phyloP scores from a whole-genome alignment of 1,139 yeast species.

The Suhomyces guaymorum region DNA sequence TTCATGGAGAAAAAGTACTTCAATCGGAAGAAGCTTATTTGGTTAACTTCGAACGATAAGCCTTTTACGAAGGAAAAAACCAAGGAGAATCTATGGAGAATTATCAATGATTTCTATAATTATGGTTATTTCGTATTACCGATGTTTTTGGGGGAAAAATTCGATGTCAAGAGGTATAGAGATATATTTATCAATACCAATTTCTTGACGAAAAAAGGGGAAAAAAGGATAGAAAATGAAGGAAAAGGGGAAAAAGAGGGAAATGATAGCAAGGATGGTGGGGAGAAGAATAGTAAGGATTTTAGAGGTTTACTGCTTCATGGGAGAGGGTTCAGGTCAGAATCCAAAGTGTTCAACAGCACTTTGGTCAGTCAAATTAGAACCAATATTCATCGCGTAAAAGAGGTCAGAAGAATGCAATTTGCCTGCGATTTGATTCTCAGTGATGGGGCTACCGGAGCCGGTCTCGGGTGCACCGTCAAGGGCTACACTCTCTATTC shows the following conservation, averaged over 20 bases:
- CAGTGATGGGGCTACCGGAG: conserved; percentile 42
- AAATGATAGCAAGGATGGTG: too few relatives aligned
- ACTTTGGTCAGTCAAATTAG: conserved; percentile 51
- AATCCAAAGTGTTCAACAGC: conserved; percentile 18
- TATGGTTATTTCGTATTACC: conserved; percentile 48
- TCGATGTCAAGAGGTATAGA: conserved; percentile 56
- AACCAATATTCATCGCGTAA: conserved; percentile 53
- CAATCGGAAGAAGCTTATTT: conserved; percentile 39
- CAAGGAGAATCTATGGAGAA: conserved; percentile 50
- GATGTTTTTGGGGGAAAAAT: conserved; percentile 50
- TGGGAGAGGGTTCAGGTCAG: conserved; percentile 13
- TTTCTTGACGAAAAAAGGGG: conserved; percentile 28
- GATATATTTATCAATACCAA: conserved; percentile 53
- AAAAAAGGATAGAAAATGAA: conserved; percentile 1
- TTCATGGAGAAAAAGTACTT: conserved; percentile 33
- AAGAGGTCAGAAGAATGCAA: conserved; percentile 61
- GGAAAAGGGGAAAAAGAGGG: too few relatives aligned
- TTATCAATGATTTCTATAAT: conserved; percentile 53
- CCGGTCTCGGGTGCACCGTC: conserved; percentile 60
- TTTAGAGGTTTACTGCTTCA: too few relatives aligned
- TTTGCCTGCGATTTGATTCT: conserved; percentile 58
- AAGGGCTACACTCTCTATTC: conserved; percentile 69
- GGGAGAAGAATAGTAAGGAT: too few relatives aligned
- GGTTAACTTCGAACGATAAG: conserved; percentile 45
- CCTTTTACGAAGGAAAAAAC: conserved; percentile 33